Evolutionary conservation across 305 asterid genomes (phyloP).

Genomic region (Plantago coronopus): DNA sequence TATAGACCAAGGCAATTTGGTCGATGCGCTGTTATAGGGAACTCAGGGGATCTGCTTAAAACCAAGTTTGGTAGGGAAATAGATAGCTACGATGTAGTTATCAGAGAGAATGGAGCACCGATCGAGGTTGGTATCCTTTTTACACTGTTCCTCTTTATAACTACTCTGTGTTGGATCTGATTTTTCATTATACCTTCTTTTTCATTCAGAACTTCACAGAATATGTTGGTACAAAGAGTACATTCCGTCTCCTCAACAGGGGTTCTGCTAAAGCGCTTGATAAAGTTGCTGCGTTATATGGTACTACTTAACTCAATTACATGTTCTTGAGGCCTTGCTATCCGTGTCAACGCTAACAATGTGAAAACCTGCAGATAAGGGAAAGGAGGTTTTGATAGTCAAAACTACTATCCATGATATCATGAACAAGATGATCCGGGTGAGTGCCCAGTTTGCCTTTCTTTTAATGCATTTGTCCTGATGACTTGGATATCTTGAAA

Average conservation of each 20-base stretch:
- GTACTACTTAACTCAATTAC: conserved; percentile 49
- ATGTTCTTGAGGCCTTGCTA: conserved; percentile 23
- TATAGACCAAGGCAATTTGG: conserved; percentile 71
- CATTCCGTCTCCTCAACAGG: conserved; percentile 94
- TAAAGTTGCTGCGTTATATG: conserved; percentile 96
- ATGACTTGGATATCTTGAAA: not conserved
- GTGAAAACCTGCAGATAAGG: conserved; percentile 53
- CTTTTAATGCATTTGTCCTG: not conserved
- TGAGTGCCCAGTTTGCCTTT: conserved; percentile 32
- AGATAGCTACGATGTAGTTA: conserved; percentile 73
- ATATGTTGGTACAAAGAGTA: conserved; percentile 86
- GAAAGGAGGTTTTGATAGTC: conserved; percentile 85
- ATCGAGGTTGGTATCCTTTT: conserved; percentile 52
- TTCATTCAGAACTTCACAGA: conserved; percentile 74
- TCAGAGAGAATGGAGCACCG: conserved; percentile 98
- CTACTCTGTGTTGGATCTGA: conserved; percentile 11
- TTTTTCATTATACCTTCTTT: conserved; percentile 20
- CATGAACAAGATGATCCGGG: conserved; percentile 97
- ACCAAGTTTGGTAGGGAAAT: conserved; percentile 91
- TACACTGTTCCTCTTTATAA: conserved; percentile 14
- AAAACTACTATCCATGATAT: conserved; percentile 94
- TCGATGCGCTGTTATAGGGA: conserved; percentile 96
- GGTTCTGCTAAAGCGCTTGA: conserved; percentile 99
- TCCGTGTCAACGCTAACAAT: conserved; percentile 27
- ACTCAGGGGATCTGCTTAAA: conserved; percentile 92